Evolutionary conservation across 331 rosid genomes (phyloP), one percentile per base, ranked within the genome.

Genomic region (Telfairia occidentalis): DNA sequence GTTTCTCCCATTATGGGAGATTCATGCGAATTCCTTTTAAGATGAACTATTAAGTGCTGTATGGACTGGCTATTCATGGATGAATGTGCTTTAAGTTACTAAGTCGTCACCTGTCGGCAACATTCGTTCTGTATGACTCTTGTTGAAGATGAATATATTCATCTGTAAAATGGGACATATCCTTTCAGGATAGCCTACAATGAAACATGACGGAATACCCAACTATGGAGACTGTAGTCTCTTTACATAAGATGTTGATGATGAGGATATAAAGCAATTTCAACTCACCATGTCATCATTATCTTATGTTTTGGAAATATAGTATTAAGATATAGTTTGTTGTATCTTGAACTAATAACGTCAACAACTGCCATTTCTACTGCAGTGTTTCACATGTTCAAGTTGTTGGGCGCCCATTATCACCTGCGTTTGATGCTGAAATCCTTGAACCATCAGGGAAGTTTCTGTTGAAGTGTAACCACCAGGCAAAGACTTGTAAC

Each of bases 371-470:
- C 0, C 55, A 21, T 63, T 46, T 12, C 5, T 7, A 18, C 75
- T 84, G 90, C 95, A 94, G 98, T 40, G 78, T 94, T 70, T 77
- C 89, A 58, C 81, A 86, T 73, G 97, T 89, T 79, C 77, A 88
- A 88, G 95, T 85, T 71, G 9, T 53, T 53, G 98, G 98, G 65
- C 65, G 74, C 28, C 34, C 84, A 9, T 78, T 94, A 58, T 85
- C 87, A 3, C 96, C 98, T 12, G 81, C 89, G 7, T 84, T 94
- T 48, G 54, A 78, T 50, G 87, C 84, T 45, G 95, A 88, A 49
- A 79, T 81, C 74, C 81, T 84, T 2, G 87, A 83, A 2, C 86
- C 90, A 29, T 84, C 95, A 18, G 95, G 90, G 78, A 58, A 32
- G 74, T 82, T 84, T 72, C 80, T 83, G 37, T 82, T 91, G 91